Evolutionary conservation across 2,329 filamentous ascomycete genomes (phyloP).

Genomic region (Fusarium nygamai): DNA sequence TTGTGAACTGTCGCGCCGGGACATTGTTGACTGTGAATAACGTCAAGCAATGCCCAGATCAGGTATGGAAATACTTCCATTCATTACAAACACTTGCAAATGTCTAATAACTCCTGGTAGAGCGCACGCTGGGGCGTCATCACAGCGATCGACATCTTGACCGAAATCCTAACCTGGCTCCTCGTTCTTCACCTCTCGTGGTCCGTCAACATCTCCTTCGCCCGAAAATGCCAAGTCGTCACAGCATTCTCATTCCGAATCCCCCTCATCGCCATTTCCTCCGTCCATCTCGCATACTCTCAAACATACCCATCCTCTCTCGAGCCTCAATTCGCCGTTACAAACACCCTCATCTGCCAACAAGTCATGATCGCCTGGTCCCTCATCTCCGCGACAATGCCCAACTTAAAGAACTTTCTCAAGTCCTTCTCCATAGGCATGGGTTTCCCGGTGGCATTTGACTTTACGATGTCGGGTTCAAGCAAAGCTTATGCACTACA

Average conservation of each 20-base stretch:
- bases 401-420: slow-evolving; percentile 36
- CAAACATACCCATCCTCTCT: neutral
- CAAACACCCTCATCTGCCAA: slow-evolving; percentile 23
- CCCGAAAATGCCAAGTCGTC: slow-evolving; percentile 27
- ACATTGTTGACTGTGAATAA: slow-evolving; percentile 9
- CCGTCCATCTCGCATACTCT: slow-evolving; percentile 19
- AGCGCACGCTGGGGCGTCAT: slow-evolving; percentile 21
- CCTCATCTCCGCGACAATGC: slow-evolving; percentile 32
- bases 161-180: slow-evolving; percentile 19
- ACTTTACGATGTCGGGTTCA: slow-evolving; percentile 4
- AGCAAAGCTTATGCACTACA: slow-evolving; percentile 26
- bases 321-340: slow-evolving; percentile 33
- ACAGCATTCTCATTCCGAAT: slow-evolving; percentile 35
- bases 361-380: slow-evolving; percentile 36
- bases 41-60: slow-evolving; percentile 16
- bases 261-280: slow-evolving; percentile 31
- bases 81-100: neutral
- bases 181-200: slow-evolving; percentile 26
- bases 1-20: slow-evolving; percentile 11
- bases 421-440: slow-evolving; percentile 37
- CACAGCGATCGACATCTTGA: slow-evolving; percentile 17
- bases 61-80: slow-evolving; percentile 9
- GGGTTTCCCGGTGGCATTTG: slow-evolving; percentile 31
- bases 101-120: neutral
- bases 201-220: slow-evolving; percentile 27